phyloP scores from a whole-genome alignment of 768 basidiomycete species.

The Crucibulum laeve region DNA sequence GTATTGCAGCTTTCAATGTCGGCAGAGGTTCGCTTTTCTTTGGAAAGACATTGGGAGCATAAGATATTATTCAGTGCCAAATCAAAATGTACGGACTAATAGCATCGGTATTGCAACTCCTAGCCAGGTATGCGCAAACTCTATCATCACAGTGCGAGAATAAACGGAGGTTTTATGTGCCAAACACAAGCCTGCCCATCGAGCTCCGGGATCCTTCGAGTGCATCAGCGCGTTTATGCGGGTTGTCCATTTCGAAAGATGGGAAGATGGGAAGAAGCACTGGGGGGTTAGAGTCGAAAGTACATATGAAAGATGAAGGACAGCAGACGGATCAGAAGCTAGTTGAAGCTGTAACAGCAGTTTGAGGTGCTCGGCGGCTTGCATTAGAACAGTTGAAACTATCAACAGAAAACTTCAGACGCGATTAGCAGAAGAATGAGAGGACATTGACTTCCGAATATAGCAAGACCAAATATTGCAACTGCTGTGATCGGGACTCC shows the following conservation, averaged over 20 bases:
- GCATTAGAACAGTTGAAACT: constrained; percentile 26
- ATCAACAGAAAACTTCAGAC: constrained; percentile 4
- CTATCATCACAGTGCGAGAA: constrained; percentile 59
- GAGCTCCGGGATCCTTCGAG: constrained; percentile 70
- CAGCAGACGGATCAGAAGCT: constrained; percentile 60
- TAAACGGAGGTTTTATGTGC: constrained; percentile 61
- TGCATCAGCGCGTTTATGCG: constrained; percentile 71
- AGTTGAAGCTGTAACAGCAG: constrained; percentile 67
- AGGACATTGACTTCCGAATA: constrained; percentile 8
- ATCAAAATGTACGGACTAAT: constrained; percentile 49
- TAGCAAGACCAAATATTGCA: constrained; percentile 14
- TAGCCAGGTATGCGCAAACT: constrained; percentile 72
- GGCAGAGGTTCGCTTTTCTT: constrained; percentile 70
- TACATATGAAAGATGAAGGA: constrained; percentile 54
- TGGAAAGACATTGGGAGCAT: constrained; percentile 16
- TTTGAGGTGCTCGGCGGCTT: constrained; percentile 50
- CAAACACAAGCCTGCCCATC: constrained; percentile 78
- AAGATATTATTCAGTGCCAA: constrained; percentile 8
- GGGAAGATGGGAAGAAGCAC: constrained; percentile 55
- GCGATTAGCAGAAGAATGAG: constrained; percentile 2
- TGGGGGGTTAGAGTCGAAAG: constrained; percentile 50
- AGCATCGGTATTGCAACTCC: constrained; percentile 58
- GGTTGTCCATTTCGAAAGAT: constrained; percentile 72
- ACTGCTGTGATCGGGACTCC: background rate
- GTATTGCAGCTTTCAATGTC: constrained; percentile 57